A percentile compares a stretch with the other conserved stretches of the same genome.
These are phyloP conservation scores for Coccomyxa sp. DNA, from an alignment of 139 green algal genomes.

Conservation along the genomic window DNA sequence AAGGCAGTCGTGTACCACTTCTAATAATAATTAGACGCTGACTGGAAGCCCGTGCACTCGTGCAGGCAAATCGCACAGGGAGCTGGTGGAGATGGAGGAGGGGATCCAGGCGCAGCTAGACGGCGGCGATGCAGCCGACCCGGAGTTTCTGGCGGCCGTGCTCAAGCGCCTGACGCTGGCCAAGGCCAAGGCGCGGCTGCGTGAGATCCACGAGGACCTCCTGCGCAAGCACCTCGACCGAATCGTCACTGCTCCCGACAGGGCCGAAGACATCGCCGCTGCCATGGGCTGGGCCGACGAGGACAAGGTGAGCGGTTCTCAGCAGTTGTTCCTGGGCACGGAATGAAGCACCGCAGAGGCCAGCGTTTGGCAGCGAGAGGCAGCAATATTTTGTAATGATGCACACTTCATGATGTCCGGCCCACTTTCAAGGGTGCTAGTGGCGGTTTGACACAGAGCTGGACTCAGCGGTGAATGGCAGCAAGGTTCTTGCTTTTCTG, in stretches of 20 bases:
- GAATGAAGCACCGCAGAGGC: too few species aligned
- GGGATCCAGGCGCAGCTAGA: constrained; percentile 46
- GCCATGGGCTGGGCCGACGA: constrained; percentile 32
- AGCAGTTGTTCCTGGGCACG: background rate
- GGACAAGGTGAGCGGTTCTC: constrained; percentile 6
- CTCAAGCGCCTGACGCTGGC: constrained; percentile 48
- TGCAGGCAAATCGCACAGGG: constrained; percentile 54
- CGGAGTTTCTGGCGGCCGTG: constrained; percentile 80
- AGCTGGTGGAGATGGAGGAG: constrained; percentile 37
- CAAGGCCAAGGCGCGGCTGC: constrained; percentile 53
- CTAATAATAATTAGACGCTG: too few species aligned
- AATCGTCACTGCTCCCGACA: constrained; percentile 2
- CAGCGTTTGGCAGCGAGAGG: too few species aligned
- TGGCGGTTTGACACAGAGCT: too few species aligned
- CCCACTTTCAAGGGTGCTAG: too few species aligned
- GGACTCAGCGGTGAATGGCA: too few species aligned
- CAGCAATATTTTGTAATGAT: too few species aligned
- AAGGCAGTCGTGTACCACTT: too few species aligned
- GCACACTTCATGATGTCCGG: too few species aligned
- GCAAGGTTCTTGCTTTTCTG: too few species aligned
- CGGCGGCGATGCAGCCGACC: constrained; percentile 35
- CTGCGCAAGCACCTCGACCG: constrained; percentile 28
- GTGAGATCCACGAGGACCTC: constrained; percentile 47
- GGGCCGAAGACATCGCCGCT: constrained; percentile 12
- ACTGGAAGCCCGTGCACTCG: background rate